phyloP scores from a whole-genome alignment of 768 basidiomycete genomes.

The Chiua virens region DNA sequence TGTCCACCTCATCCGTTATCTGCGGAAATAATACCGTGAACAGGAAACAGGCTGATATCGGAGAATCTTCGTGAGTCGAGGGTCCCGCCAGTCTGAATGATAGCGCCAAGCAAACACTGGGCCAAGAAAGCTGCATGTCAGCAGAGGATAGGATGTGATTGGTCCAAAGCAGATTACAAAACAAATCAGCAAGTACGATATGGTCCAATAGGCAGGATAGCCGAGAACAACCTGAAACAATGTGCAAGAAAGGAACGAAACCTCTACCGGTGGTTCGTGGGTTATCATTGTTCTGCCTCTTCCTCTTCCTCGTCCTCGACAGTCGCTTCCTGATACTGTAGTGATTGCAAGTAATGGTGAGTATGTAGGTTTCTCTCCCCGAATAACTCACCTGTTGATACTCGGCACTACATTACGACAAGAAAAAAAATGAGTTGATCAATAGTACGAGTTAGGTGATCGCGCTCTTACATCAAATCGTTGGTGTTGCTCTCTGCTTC shows the following conservation, averaged over 20 bases:
- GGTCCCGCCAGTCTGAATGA: too few species aligned
- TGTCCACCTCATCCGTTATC: not conserved
- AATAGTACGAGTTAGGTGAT: constrained; percentile 1
- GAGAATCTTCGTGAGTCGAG: too few species aligned
- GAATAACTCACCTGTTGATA: constrained; percentile 71
- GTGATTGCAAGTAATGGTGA: not conserved
- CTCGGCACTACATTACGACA: constrained; percentile 60
- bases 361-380: not conserved
- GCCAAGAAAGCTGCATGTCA: not conserved
- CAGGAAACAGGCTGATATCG: too few species aligned
- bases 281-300: constrained; percentile 38
- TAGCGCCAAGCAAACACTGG: too few species aligned
- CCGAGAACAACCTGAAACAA: not conserved
- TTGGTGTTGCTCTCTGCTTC: constrained; percentile 84
- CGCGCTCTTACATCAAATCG: constrained; percentile 71
- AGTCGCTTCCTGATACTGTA: constrained; percentile 62
- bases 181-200: constrained; percentile 18
- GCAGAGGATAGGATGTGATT: constrained; percentile 3
- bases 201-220: not conserved
- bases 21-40: not conserved
- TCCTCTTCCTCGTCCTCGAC: constrained; percentile 44
- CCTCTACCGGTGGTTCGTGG: not conserved
- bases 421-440: constrained; percentile 2
- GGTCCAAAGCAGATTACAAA: constrained; percentile 20
- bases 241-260: not conserved